Base-by-base conservation (phyloP, 2,329 filamentous ascomycete genomes). In the Ilyonectria mors-panacis region DNA sequence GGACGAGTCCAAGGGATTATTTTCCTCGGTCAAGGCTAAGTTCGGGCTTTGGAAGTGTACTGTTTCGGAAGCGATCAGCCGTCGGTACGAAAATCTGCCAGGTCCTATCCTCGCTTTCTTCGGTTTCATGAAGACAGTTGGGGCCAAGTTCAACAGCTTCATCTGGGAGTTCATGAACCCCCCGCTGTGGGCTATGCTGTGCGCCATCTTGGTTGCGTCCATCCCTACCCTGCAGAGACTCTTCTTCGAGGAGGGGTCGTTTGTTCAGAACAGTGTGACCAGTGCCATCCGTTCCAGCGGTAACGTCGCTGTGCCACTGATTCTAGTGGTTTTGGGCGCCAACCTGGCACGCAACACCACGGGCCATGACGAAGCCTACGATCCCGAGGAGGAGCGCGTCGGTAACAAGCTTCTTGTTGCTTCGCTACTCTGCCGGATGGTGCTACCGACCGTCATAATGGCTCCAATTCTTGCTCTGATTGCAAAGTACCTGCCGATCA, bases 81-180 rank as follows among this genome's bases (percentile, higher is more conserved):
- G 76, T 45, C 68, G 75, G 6, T 84, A 80, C 62, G 70, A 77
- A 45, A 64, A 76, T n/a, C 78, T 87, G 19, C 86, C 87, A 1
- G 56, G 45, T 2, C 81, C 85, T 5, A 30, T 85, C 37, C 86
- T 85, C 72, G 67, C 70, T 6, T 51, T 69, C 0, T 70, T 85
- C 15, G 66, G 73, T 2, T 75, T 74, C 47, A 15, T 81, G 8
- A 75, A 78, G 55, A 71, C 65, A 12, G 73, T 83, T 19, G 82
- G 79, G 50, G 79, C 74, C 73, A 80, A 87, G 79, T 69, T 93
- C 73, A 81, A 88, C 72, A 82, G 82, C 55, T 94, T 94, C 59
- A 79, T 95, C 13, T 96, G 93, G 93, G 92, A 93, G 54, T 97
- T 98, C 80, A 98, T 99, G 95, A 98, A 98, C 81, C 95, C 96